phyloP scores from a whole-genome alignment of 2,329 filamentous ascomycete genomes.

The Dactylellina parvicollis region DNA sequence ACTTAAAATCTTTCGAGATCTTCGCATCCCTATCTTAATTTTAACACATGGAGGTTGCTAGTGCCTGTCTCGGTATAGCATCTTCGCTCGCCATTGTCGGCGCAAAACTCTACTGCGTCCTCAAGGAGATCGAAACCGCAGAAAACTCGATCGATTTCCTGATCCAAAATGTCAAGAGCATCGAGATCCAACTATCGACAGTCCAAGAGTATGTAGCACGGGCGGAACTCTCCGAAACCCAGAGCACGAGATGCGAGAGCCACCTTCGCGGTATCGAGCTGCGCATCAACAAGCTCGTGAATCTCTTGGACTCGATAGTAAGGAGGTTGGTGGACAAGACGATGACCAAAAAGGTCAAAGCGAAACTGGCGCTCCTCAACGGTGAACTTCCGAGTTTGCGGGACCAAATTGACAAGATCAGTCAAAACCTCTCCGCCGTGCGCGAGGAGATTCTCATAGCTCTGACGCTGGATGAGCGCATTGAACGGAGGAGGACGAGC shows the following conservation, averaged over 20 bases:
- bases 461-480: conserved; percentile 6
- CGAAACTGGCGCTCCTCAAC: conserved; percentile 12
- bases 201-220: conserved; percentile 17
- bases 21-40: neutral
- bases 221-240: conserved; percentile 7
- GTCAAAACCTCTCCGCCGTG: conserved; percentile 11
- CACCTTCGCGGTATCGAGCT: conserved; percentile 17
- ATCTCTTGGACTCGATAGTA: conserved; percentile 4
- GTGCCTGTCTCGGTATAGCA: neutral
- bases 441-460: conserved; percentile 11
- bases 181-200: conserved; percentile 6
- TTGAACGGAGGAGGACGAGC: conserved; percentile 3
- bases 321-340: conserved; percentile 2
- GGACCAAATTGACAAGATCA: conserved; percentile 14
- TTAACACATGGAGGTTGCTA: neutral
- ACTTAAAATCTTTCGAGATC: neutral
- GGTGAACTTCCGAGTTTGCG: conserved; percentile 1
- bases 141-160: conserved; percentile 6
- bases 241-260: conserved; percentile 1
- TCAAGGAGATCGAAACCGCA: neutral
- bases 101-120: conserved; percentile 5
- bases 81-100: conserved; percentile 3
- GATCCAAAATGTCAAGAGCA: conserved; percentile 12
- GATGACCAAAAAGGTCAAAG: conserved; percentile 2
- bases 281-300: conserved; percentile 7